Evolutionary conservation across 2,329 filamentous ascomycete species (phyloP).

Genomic region (Cercospora nicotianae): DNA sequence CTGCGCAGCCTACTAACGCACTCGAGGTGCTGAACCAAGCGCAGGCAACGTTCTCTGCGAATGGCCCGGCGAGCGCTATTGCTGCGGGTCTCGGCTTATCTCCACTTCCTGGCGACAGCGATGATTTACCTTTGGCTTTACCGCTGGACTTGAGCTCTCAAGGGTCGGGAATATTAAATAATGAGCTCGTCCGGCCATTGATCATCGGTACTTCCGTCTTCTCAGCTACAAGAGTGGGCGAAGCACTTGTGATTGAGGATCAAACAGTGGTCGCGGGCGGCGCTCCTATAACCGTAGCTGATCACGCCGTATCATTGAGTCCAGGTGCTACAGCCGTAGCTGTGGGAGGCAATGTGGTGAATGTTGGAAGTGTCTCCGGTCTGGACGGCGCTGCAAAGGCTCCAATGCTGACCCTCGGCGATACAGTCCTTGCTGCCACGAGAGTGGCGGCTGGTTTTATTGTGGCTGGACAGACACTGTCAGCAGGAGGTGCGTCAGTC

Average conservation of each 20-base stretch:
- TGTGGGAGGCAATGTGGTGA: slow-evolving; percentile 32
- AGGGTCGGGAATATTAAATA: not conserved
- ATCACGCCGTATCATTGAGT: slow-evolving; percentile 36
- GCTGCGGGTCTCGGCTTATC: slow-evolving; percentile 18
- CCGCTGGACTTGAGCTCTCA: not conserved
- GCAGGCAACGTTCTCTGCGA: slow-evolving; percentile 11
- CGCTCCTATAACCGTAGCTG: slow-evolving; percentile 37
- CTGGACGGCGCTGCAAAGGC: not conserved
- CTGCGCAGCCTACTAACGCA: slow-evolving; percentile 25
- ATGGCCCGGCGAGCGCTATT: slow-evolving; percentile 12
- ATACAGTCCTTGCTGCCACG: slow-evolving; percentile 25
- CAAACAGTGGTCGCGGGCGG: slow-evolving; percentile 34
- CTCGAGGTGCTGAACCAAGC: slow-evolving; percentile 23
- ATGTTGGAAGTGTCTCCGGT: not conserved
- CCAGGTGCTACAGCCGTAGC: slow-evolving; percentile 42
- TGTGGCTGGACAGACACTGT: slow-evolving; percentile 32
- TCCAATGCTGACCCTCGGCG: slow-evolving; percentile 23
- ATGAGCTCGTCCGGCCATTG: slow-evolving; percentile 9
- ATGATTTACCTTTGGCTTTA: not conserved
- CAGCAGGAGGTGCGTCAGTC: slow-evolving; percentile 33
- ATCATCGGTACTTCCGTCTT: slow-evolving; percentile 23
- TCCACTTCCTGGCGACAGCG: not conserved
- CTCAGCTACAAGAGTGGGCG: slow-evolving; percentile 25
- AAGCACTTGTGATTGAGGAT: slow-evolving; percentile 31
- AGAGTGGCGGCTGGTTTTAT: slow-evolving; percentile 26